Evolutionary conservation across 2,329 filamentous ascomycete genomes (phyloP).

Genomic region (Neopestalotiopsis clavispora): DNA sequence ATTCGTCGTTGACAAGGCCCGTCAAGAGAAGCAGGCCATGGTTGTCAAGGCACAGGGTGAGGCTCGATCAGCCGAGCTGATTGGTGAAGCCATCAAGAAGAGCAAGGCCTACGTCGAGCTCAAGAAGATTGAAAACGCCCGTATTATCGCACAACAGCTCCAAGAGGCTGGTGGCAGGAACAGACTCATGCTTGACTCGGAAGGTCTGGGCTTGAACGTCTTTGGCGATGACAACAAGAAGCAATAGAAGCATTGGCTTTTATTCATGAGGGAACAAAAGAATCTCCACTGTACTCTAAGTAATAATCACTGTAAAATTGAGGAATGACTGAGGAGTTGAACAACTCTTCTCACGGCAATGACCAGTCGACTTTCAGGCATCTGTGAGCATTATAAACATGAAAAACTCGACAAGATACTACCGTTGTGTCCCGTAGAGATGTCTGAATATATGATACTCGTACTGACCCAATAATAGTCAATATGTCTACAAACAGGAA

Average conservation of each 20-base stretch:
- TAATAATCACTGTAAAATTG: slow-evolving; percentile 27
- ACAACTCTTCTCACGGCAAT: slow-evolving; percentile 23
- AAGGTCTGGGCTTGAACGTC: slow-evolving; percentile 91
- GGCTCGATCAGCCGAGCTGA: slow-evolving; percentile 94
- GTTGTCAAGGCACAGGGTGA: slow-evolving; percentile 99
- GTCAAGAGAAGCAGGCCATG: slow-evolving; percentile 99
- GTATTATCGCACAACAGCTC: slow-evolving; percentile 83
- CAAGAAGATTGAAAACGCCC: slow-evolving; percentile 96
- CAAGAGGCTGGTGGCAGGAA: slow-evolving; percentile 88
- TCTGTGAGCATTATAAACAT: neutral
- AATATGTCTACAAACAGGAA: neutral
- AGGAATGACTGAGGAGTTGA: slow-evolving; percentile 24
- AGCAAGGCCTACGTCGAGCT: slow-evolving; percentile 95
- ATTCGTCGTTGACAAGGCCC: slow-evolving; percentile 97
- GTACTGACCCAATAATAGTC: too few relatives aligned
- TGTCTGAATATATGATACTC: too few relatives aligned
- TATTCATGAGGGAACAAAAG: slow-evolving; percentile 24
- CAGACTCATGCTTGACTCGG: slow-evolving; percentile 90
- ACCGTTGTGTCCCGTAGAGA: too few relatives aligned
- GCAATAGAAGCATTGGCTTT: slow-evolving; percentile 28
- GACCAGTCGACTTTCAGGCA: neutral
- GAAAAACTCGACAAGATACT: too few relatives aligned
- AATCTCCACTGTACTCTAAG: slow-evolving; percentile 45
- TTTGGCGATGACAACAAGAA: slow-evolving; percentile 55
- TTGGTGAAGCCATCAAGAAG: slow-evolving; percentile 99